Base-by-base conservation (phyloP, 1,284 basidiomycete species). In the Paramarasmius palmivorus region DNA sequence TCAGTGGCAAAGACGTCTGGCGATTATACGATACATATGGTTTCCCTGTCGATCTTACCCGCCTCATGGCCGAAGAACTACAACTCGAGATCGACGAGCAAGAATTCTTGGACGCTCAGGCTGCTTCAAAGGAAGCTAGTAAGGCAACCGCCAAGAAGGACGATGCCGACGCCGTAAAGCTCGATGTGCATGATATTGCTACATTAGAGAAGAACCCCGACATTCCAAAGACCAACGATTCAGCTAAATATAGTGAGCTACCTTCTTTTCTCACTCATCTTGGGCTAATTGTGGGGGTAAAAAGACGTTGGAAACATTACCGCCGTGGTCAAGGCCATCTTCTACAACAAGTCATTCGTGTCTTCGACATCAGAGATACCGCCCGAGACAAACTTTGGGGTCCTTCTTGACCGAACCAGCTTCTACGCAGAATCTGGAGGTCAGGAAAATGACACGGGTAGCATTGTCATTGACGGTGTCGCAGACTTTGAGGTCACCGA, bases 381-480 rank as follows among this genome's bases (percentile, higher is more conserved):
- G 0, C 74, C 79, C 20, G 82, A 80, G 57, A 74, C 83, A 25
- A 74, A 80, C 12, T 93, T 98, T 65, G 97, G 96, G 53, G 68
- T 99, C 54, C 69, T 99, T 36, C 84, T 99, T 50, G 93, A 99
- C 74, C 83, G 82, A 54, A 98, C 96, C n/a, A 94, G 89, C 74
- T 97, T 99, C 72, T 99, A 99, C 64, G 96, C 96, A 25, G 96
- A 99, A 75, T 84, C 93, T 47, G 96, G 96, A 68, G 97, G 96
- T 38, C 96, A 99, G 71, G 95, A 99, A 73, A 88, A 92, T 63
- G 96, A 99, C 71, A 98, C 92, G 1, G 96, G 96, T 55, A 92
- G 88, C 61, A 92, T 99, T 60, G 86, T 95, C 37, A 91, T 98
- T 52, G 96, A 98, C 62, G 95, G 91, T 49, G 77, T 86, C 62